Percentiles rank a stretch among this genome's conserved stretches.
Conservation (phyloP, 2,329 filamentous ascomycete genomes). For the Arthroderma sp. region DNA sequence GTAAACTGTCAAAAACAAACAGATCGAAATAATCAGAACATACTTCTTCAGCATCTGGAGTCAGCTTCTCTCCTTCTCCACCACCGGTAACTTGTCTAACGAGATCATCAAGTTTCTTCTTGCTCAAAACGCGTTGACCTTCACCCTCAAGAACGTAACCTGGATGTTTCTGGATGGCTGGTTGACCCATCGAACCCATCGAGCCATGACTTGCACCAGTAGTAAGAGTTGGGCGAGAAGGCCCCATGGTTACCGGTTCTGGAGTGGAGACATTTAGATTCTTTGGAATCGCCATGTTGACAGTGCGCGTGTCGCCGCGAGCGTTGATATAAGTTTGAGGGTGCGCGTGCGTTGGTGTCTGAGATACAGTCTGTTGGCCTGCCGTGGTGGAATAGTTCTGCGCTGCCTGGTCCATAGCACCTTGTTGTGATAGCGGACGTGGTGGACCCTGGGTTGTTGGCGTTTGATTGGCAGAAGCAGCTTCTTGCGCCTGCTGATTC, state of each 20-base stretch:
- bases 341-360: constrained; percentile 26
- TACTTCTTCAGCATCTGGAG: constrained; percentile 93
- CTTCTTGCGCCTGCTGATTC: constrained; percentile 19
- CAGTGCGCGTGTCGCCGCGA: constrained; percentile 31
- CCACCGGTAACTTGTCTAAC: constrained; percentile 85
- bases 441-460: constrained; percentile 24
- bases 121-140: constrained; percentile 84
- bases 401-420: constrained; percentile 33
- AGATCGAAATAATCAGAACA: constrained; percentile 16
- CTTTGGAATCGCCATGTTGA: constrained; percentile 74
- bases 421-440: constrained; percentile 32
- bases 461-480: constrained; percentile 17
- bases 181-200: constrained; percentile 75
- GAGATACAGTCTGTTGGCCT: constrained; percentile 16
- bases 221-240: constrained; percentile 65
- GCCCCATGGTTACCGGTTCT: constrained; percentile 59
- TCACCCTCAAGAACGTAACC: constrained; percentile 81
- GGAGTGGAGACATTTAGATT: constrained; percentile 59
- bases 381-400: constrained; percentile 28
- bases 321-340: constrained; percentile 30
- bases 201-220: constrained; percentile 61
- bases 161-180: constrained; percentile 67
- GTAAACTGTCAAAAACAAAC: neutral
- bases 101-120: constrained; percentile 93
- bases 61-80: constrained; percentile 61